phyloP scores from a whole-genome alignment of 78 protist genomes.

The Emiliania huxleyi region DNA sequence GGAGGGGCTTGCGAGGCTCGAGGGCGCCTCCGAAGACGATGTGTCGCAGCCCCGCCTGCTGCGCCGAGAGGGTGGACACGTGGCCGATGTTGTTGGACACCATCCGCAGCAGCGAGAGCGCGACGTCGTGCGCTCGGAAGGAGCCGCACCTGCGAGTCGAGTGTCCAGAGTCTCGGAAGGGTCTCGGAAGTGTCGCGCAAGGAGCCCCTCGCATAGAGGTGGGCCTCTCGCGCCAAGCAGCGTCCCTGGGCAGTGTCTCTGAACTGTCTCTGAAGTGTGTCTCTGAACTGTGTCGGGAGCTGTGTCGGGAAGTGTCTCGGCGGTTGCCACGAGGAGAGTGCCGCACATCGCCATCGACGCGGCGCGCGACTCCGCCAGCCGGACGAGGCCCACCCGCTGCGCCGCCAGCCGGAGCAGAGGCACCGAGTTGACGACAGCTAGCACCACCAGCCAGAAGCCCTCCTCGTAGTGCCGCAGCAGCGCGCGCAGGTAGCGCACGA shows the following conservation, averaged over 20 bases:
- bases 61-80: slow-evolving; percentile 62
- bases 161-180: too few species aligned
- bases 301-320: too few species aligned
- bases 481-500: not conserved
- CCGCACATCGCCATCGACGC: slow-evolving; percentile 10
- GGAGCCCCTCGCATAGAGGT: not conserved
- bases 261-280: too few species aligned
- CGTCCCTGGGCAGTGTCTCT: too few species aligned
- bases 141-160: too few species aligned
- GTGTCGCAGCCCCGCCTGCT: not conserved
- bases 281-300: too few species aligned
- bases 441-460: slow-evolving; percentile 17
- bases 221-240: too few species aligned
- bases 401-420: not conserved
- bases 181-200: too few species aligned
- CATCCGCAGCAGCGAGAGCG: slow-evolving; percentile 65
- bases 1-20: too few species aligned
- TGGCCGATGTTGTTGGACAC: slow-evolving; percentile 89
- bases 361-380: not conserved
- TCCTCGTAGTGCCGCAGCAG: slow-evolving; percentile 18
- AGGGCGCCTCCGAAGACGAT: slow-evolving; percentile 1
- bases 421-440: not conserved
- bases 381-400: not conserved
- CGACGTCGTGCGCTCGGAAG: slow-evolving; percentile 15
- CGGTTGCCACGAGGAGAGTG: too few species aligned